Evolutionary conservation across 108 stramenopile species (phyloP).

Genomic region (Nitzschia putrida): DNA sequence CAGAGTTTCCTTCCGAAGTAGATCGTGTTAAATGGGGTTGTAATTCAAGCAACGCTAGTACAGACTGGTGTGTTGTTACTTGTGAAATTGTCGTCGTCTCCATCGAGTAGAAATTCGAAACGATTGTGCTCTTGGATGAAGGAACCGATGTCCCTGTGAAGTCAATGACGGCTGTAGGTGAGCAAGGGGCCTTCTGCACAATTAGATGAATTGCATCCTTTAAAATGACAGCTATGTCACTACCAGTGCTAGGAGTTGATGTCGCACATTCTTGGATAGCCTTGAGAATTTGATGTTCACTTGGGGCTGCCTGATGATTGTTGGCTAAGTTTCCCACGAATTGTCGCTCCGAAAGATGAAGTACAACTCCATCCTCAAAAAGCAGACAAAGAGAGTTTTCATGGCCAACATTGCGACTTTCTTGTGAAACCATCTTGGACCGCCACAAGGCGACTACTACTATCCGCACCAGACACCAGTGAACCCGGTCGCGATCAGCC

Average conservation of each 20-base stretch:
- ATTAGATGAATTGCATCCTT: conserved; percentile 6
- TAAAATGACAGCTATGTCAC: conserved; percentile 10
- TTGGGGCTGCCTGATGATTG: conserved; percentile 77
- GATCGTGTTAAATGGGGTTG: background rate
- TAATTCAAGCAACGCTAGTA: background rate
- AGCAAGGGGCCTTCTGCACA: conserved; percentile 5
- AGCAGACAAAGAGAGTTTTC: conserved; percentile 52
- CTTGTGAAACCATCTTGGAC: conserved; percentile 54
- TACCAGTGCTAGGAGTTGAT: conserved; percentile 1
- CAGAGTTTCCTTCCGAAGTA: background rate
- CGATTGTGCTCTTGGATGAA: background rate
- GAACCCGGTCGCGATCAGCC: conserved; percentile 41
- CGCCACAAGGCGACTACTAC: conserved; percentile 71
- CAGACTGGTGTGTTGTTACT: background rate
- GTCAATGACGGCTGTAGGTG: conserved; percentile 13
- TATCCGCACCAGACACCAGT: conserved; percentile 74
- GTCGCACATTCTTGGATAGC: conserved; percentile 43
- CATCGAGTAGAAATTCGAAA: background rate
- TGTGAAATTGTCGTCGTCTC: background rate
- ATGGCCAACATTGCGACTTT: background rate
- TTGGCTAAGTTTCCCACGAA: conserved; percentile 60
- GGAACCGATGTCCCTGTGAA: background rate
- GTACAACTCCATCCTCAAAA: conserved; percentile 53
- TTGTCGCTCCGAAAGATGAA: conserved; percentile 51
- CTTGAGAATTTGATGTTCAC: conserved; percentile 70